Evolutionary conservation across 2,329 filamentous ascomycete genomes (phyloP), one percentile per base, ranked within the genome.

Genomic region (Ascocoryne sarcoides): DNA sequence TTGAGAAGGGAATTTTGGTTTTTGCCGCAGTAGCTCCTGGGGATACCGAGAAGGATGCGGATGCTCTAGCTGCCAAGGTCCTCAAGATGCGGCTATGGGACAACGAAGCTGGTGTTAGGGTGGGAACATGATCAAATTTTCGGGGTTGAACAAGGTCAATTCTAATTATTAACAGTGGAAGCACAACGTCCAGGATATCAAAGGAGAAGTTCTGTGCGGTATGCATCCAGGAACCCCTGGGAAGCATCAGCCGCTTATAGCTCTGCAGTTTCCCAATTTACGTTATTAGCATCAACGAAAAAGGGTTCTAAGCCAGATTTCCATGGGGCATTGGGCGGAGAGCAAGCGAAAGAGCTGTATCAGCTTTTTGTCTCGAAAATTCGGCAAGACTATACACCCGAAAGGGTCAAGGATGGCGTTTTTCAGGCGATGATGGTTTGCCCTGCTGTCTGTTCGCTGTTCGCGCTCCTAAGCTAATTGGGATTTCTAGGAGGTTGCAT

Each of bases 251-350:
- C 44, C 48, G 10, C 49, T 37, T 18, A 7, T n/a, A n/a, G n/a
- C n/a, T 37, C 15, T 14, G 12, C 58, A 93, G 90, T 98, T 33
- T 96, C 92, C 10, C 92, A 98, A 65, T 98, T 98, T 60, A 98
- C 92, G 2, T 75, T 98, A 8, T 73, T 94, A 36, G 93, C 88
- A 34, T 84, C 82, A 33, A 89, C 89, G n/a, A 94, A 89, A 59
- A 96, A 96, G 63, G 90, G 90, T 47, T 89, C 79, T 59, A 96
- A 94, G 62, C 93, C 92, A 23, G 84, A 93, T 60, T 98, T 98
- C 55, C 90, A 95, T 60, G 84, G 84, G 10, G 89, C 92, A 4
- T 81, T 90, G 46, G 76, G 76, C 35, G 81, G 82, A 3, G 77
- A 84, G 9, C 78, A 89, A 42, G 92, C 90, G 17, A 84, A 79